Percentiles rank a stretch among this genome's conserved stretches.
Evolutionary conservation across 192 early-diverging fungal species (phyloP).

Genomic region (Backusella macrospora): DNA sequence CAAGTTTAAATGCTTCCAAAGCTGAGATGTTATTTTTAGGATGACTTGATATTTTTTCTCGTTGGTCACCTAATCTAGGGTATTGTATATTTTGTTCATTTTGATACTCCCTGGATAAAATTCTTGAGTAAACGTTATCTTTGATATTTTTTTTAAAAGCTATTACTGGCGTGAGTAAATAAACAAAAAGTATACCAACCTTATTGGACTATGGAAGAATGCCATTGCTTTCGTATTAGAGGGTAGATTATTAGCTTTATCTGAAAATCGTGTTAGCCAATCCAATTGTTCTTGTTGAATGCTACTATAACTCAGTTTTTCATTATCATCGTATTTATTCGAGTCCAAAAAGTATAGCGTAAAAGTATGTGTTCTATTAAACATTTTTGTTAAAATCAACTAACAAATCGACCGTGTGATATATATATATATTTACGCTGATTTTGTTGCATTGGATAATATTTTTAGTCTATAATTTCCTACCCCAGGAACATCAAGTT

Average conservation of each 20-base stretch:
- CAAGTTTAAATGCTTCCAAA: constrained; percentile 14
- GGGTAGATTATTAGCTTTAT: constrained; percentile 25
- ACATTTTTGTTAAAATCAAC: not conserved
- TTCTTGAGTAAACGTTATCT: too few relatives aligned
- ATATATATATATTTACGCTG: not conserved
- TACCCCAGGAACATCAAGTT: constrained; percentile 39
- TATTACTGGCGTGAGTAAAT: too few relatives aligned
- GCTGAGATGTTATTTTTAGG: constrained; percentile 9
- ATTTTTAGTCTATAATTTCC: constrained; percentile 45
- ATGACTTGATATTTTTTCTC: constrained; percentile 23
- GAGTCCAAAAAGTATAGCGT: constrained; percentile 49
- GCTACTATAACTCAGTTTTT: constrained; percentile 39
- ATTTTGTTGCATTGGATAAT: constrained; percentile 13
- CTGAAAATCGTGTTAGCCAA: constrained; percentile 43
- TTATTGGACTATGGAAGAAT: constrained; percentile 49
- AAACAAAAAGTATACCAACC: not conserved
- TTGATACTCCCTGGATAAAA: too few relatives aligned
- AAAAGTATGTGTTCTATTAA: constrained; percentile 20
- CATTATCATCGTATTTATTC: constrained; percentile 35
- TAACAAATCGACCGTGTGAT: not conserved
- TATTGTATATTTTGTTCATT: not conserved
- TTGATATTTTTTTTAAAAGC: not conserved
- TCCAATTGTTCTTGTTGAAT: constrained; percentile 47
- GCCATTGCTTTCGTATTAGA: constrained; percentile 43
- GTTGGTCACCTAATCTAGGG: constrained; percentile 13